phyloP scores from a whole-genome alignment of 2,329 filamentous ascomycete genomes.

The Corynespora cassiicola region DNA sequence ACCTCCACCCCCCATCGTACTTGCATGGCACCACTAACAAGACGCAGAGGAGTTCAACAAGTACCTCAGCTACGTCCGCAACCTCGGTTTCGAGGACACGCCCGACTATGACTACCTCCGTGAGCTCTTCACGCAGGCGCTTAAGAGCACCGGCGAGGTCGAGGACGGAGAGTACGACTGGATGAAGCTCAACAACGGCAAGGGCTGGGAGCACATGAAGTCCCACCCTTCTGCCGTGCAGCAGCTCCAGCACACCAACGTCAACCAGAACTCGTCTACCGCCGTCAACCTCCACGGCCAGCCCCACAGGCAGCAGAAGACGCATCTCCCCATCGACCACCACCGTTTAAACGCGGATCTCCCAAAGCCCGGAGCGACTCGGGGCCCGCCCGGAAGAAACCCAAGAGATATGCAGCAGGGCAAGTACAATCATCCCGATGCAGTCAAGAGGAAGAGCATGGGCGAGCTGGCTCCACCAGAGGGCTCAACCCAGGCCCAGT shows the following conservation, averaged over 20 bases:
- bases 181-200: slow-evolving; percentile 96
- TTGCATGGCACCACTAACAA: slow-evolving; percentile 32
- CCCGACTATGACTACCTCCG: slow-evolving; percentile 98
- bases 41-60: slow-evolving; percentile 88
- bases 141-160: slow-evolving; percentile 92
- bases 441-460: slow-evolving; percentile 72
- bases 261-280: slow-evolving; percentile 79
- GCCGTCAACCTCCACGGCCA: slow-evolving; percentile 80
- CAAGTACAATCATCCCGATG: slow-evolving; percentile 27
- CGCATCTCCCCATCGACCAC: slow-evolving; percentile 51
- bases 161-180: slow-evolving; percentile 99
- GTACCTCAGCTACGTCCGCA: slow-evolving; percentile 95
- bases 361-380: slow-evolving; percentile 67
- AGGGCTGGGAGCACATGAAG: slow-evolving; percentile 87
- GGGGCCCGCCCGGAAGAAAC: slow-evolving; percentile 53
- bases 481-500: slow-evolving; percentile 92
- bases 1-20: background rate
- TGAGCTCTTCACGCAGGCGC: slow-evolving; percentile 92
- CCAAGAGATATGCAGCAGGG: slow-evolving; percentile 38
- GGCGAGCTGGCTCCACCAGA: slow-evolving; percentile 82
- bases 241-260: slow-evolving; percentile 76
- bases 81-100: slow-evolving; percentile 97
- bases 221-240: slow-evolving; percentile 73
- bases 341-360: slow-evolving; percentile 56
- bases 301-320: slow-evolving; percentile 66